Base-by-base conservation (phyloP, 164 flowering plant species). In the Piper longum region DNA sequence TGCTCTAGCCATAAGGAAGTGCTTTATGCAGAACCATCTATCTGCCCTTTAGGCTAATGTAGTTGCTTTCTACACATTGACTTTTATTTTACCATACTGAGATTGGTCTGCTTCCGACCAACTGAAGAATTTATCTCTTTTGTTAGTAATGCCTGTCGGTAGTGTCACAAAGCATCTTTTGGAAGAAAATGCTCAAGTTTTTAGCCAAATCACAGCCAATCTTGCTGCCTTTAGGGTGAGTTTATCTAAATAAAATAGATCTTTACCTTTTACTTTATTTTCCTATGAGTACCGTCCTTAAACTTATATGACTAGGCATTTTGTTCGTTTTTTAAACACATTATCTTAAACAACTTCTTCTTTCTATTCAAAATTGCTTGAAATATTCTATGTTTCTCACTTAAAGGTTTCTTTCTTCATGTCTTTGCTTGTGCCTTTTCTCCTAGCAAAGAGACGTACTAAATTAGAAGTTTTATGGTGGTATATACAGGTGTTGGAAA, bases 171-270 rank as follows among this genome's bases (percentile, higher is more conserved):
- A 71, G 71, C 84, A 84, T 68, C 87, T 88, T 56, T 70, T 91
- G 81, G 89, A 89, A 57, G 90, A 84, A 74, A 91, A 91, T 72
- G 69, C 69, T 64, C 77, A 79, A 71, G 81, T 80, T 57, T 83
- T 88, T 68, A 71, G 71, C 65, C 92, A 82, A 71, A 88, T 87
- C 64, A 40, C 80, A 55, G 68, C 74, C 62, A 87, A 87, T 64
- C 73, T 87, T 64, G 71, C 81, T 41, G 16, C 71, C 12, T 74
- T 63, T 65, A 83, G 80, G 88, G 95, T 85, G 69, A 70, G 48
- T 48, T 4, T 14, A 2, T 58, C 26, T 5, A 57, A 26, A 26
- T 4, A 57, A 57, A 57, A 13, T 26, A 18, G 16, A n/a, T 26
- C 41, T 57, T 26, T 2, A 9, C 52, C 52, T 48, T 48, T 48